Percentiles rank a stretch among this genome's conserved stretches.
These are phyloP conservation scores for Globisporangium nagaii DNA, from an alignment of 352 stramenopile genomes.

Conservation along the genomic window DNA sequence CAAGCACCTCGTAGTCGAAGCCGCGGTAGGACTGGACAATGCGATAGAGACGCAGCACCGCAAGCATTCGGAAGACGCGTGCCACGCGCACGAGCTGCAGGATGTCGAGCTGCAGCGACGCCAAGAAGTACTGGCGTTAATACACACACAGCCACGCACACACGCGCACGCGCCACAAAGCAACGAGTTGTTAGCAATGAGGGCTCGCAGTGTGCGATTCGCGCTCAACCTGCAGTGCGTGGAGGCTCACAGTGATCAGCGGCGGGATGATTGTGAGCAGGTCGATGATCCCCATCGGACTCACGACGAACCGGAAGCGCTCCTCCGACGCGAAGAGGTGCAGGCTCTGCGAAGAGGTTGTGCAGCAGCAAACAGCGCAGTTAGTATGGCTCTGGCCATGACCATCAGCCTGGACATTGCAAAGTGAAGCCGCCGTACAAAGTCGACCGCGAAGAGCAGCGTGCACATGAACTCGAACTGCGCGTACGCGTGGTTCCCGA, in stretches of 20 bases:
- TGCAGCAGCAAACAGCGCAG: background rate
- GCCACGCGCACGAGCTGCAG: constrained; percentile 44
- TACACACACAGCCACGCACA: too few relatives aligned
- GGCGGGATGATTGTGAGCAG: constrained; percentile 48
- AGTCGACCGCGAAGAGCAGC: constrained; percentile 43
- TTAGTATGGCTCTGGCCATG: too few relatives aligned
- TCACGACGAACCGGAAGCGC: constrained; percentile 33
- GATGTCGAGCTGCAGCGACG: constrained; percentile 25
- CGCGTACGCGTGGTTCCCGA: background rate
- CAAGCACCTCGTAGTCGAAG: constrained; percentile 45
- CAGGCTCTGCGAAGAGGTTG: constrained; percentile 19
- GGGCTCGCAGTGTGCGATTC: too few relatives aligned
- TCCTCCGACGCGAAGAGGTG: constrained; percentile 38
- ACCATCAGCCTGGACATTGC: too few relatives aligned
- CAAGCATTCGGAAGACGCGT: constrained; percentile 52
- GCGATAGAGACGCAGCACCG: constrained; percentile 51
- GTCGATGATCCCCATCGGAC: constrained; percentile 49
- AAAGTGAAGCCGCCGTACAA: constrained; percentile 16
- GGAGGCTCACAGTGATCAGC: constrained; percentile 27
- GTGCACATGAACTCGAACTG: constrained; percentile 35
- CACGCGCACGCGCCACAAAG: too few relatives aligned
- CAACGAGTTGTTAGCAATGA: too few relatives aligned
- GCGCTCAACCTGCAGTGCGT: too few relatives aligned
- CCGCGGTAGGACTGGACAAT: constrained; percentile 46
- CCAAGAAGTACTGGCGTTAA: constrained; percentile 28